Base-by-base conservation (phyloP, 2,329 filamentous ascomycete species). In the Fusarium staphyleae region DNA sequence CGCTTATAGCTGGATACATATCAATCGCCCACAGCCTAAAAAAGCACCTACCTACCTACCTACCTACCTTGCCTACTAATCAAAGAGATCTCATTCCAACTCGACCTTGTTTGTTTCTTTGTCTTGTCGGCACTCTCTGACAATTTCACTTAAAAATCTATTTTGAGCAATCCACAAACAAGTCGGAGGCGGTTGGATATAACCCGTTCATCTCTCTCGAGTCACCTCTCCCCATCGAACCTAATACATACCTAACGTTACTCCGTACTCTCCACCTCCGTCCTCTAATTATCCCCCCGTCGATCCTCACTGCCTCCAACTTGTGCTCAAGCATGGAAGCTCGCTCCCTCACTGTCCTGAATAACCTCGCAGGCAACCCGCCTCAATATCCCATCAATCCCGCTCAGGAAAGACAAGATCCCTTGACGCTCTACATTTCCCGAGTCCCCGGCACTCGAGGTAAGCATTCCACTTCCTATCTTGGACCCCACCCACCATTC, bases 401-500 rank as follows among this genome's bases (percentile, higher is more conserved):
- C 5, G 84, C 86, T 3, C 86, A 88, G 63, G 77, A 82, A 65
- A 83, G 79, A 58, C 83, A 87, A 58, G 85, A 91, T 42, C 86
- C 91, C 4, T 74, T 98, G 43, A 86, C 87, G 3, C 82, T 99
- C 33, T 99, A 99, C 75, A 96, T 99, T 62, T 91, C 93, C 29
- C 82, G 93, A 62, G 93, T 99, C 1, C 95, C 95, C 1, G 93
- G 93, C 16, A 96, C 90, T 59, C 86, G 87, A 87, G 91, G 91
- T 93, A 78, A 62, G 77, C 70, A 19, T 57, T 44, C 34, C 35
- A 71, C 24, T 57, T 44, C 34, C 35, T 54, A 30, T 16, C 42
- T 42, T 33, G 32, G 41, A 26, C 24, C 15, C 34, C 12, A 18
- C 34, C 54, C 44, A 51, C 46, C 48, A 62, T 62, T 30, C 28